These are phyloP conservation scores for Penicillium samsonianum DNA, from an alignment of 495 filamentous ascomycete genomes.

Conservation along the genomic window DNA sequence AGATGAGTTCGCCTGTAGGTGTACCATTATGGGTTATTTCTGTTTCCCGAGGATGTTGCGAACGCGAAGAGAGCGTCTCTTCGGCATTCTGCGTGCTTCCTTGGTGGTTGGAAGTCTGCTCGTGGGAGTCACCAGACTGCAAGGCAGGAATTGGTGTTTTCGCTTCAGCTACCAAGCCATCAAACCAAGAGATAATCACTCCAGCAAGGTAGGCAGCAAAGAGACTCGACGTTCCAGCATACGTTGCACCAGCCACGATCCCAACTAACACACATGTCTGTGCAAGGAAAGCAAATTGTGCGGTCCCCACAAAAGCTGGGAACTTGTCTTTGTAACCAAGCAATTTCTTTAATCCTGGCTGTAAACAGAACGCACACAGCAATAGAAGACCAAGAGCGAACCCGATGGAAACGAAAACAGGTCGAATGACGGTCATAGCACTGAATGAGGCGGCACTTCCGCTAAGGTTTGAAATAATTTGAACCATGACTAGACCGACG, in stretches of 20 bases:
- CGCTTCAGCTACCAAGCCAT: constrained; percentile 25
- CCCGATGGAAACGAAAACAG: constrained; percentile 58
- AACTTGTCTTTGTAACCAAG: constrained; percentile 4
- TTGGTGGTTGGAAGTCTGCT: background rate
- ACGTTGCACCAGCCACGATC: constrained; percentile 57
- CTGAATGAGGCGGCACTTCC: constrained; percentile 34
- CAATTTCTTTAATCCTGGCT: constrained; percentile 34
- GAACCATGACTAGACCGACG: constrained; percentile 76
- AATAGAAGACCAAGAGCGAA: constrained; percentile 53
- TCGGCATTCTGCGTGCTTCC: background rate
- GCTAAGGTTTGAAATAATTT: constrained; percentile 59
- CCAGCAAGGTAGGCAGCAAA: constrained; percentile 73
- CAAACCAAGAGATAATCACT: constrained; percentile 58
- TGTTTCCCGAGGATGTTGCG: background rate
- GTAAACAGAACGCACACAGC: constrained; percentile 45
- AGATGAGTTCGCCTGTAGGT: constrained; percentile 45
- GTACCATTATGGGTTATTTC: constrained; percentile 6
- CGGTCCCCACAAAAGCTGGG: constrained; percentile 17
- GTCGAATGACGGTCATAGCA: constrained; percentile 53
- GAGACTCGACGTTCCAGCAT: constrained; percentile 67
- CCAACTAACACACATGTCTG: constrained; percentile 52
- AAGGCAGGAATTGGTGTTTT: background rate
- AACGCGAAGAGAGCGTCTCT: background rate
- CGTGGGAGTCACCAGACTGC: background rate
- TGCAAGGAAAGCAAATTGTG: constrained; percentile 38